A percentile compares a stretch with the other conserved stretches of the same genome.
phyloP scores from a whole-genome alignment of 2,329 filamentous ascomycete genomes.

The Phialophora verrucosa region DNA sequence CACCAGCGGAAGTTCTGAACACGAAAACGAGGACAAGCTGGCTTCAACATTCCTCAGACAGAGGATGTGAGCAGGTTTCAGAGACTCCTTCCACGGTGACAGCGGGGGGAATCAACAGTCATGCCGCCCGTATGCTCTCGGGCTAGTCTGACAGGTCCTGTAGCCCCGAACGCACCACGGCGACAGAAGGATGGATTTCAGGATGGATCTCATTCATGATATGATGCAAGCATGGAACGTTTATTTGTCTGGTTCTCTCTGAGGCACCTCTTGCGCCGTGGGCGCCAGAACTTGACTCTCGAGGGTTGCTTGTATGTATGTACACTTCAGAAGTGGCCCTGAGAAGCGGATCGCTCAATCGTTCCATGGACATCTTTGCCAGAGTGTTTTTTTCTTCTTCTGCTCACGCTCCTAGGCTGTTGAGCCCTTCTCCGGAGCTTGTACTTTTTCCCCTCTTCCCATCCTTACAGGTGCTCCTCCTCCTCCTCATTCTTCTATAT shows the following conservation, averaged over 20 bases:
- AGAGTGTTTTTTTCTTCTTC: conserved; percentile 1
- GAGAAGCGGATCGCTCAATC: conserved; percentile 4
- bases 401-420: neutral
- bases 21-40: neutral
- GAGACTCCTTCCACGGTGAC: too few species aligned
- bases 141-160: neutral
- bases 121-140: neutral
- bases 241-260: conserved; percentile 1
- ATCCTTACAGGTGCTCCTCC: neutral
- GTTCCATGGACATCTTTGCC: conserved; percentile 30
- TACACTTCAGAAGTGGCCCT: neutral
- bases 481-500: neutral
- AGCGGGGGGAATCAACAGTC: too few species aligned
- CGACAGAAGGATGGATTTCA: too few species aligned
- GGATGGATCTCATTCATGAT: neutral
- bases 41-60: neutral
- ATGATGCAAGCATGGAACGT: conserved; percentile 21
- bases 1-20: neutral
- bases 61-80: too few species aligned
- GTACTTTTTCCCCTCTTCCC: neutral
- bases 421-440: neutral
- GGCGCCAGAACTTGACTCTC: neutral
- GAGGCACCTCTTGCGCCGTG: neutral
- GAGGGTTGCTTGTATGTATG: neutral
- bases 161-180: neutral